phyloP scores from a whole-genome alignment of 768 basidiomycete species.

The Lactifluus rugatus region DNA sequence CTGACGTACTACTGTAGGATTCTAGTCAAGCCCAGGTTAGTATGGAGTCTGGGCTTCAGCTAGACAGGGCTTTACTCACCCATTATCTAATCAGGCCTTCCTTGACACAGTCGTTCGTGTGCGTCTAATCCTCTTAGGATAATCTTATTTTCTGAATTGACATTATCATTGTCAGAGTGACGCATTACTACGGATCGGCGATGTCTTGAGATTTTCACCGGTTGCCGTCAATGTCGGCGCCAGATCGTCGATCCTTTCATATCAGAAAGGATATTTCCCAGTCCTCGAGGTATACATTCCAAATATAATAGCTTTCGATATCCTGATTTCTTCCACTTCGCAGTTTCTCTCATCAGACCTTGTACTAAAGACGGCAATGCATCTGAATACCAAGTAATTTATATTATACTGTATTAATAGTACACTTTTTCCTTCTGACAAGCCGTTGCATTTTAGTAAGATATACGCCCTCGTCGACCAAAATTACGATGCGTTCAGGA shows the following conservation, averaged over 20 bases:
- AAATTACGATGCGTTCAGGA: constrained; percentile 22
- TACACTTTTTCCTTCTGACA: not conserved
- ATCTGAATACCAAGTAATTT: constrained; percentile 23
- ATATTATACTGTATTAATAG: not conserved
- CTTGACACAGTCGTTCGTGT: constrained; percentile 21
- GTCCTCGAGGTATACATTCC: constrained; percentile 24
- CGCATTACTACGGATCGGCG: constrained; percentile 23
- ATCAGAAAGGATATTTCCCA: constrained; percentile 26
- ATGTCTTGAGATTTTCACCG: constrained; percentile 21
- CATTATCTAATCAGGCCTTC: constrained; percentile 16
- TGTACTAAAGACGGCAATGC: constrained; percentile 24
- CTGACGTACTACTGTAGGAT: constrained; percentile 11
- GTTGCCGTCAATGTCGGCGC: constrained; percentile 19
- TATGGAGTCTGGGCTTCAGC: not conserved
- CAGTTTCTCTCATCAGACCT: constrained; percentile 26
- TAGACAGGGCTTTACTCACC: not conserved
- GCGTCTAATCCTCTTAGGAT: constrained; percentile 1
- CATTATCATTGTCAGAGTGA: constrained; percentile 15
- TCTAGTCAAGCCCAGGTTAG: constrained; percentile 24
- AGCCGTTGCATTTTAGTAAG: constrained; percentile 2
- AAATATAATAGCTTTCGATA: not conserved
- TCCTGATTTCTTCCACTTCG: not conserved
- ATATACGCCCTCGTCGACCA: constrained; percentile 22
- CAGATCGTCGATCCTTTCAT: constrained; percentile 20
- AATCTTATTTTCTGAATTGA: not conserved